Conservation (phyloP, 139 green algal species). For the Chlamydomonas incerta region DNA sequence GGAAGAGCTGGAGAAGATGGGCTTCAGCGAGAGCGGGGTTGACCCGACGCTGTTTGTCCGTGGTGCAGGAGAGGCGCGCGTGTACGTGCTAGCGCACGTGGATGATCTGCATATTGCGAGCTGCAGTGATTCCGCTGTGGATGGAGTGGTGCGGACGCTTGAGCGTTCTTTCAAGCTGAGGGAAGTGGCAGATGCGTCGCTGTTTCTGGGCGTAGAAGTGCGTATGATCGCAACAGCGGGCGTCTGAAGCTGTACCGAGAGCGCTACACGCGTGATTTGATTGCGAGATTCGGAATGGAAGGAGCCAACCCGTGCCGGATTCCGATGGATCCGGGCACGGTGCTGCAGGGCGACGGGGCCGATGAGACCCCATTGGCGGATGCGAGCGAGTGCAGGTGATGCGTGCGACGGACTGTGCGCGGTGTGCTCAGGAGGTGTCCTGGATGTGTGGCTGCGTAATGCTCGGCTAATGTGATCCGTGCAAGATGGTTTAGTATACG, state of each 20-base stretch:
- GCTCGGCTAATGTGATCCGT: too few relatives aligned
- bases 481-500: too few relatives aligned
- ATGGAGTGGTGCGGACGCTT: neutral
- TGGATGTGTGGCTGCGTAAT: too few relatives aligned
- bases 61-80: too few relatives aligned
- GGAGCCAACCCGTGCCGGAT: neutral
- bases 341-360: neutral
- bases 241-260: neutral
- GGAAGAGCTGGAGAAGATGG: constrained; percentile 1
- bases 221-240: neutral
- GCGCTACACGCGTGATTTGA: neutral
- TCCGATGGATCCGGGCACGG: neutral
- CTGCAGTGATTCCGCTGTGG: neutral
- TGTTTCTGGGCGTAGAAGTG: constrained; percentile 43
- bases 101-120: constrained; percentile 51
- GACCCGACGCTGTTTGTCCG: neutral
- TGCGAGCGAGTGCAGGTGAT: neutral
- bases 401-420: too few relatives aligned
- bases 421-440: too few relatives aligned
- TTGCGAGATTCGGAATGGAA: neutral
- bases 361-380: too few relatives aligned
- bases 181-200: neutral
- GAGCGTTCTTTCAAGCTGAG: neutral
- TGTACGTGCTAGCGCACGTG: constrained; percentile 49
- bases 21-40: neutral